phyloP scores from a whole-genome alignment of 129 eudicot genomes.

The Artemisia argyi region DNA sequence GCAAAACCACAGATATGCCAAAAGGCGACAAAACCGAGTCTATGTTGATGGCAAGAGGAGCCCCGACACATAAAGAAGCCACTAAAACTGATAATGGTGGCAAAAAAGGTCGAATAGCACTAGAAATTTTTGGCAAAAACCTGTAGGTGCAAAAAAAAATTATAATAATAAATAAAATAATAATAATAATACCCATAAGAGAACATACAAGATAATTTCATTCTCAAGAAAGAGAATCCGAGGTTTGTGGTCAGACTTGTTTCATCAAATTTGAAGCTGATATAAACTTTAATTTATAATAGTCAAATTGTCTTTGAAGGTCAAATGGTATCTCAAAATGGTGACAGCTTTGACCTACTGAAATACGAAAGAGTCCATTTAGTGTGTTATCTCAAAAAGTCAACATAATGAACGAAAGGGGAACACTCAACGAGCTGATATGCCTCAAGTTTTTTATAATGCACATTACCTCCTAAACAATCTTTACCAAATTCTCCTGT shows the following conservation, averaged over 20 bases:
- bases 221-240: background rate
- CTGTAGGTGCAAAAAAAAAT: conserved; percentile 40
- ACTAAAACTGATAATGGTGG: conserved; percentile 90
- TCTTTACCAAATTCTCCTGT: background rate
- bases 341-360: background rate
- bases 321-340: background rate
- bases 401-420: background rate
- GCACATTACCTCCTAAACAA: background rate
- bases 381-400: background rate
- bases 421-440: background rate
- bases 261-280: conserved; percentile 3
- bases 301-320: background rate
- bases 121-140: conserved; percentile 64
- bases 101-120: conserved; percentile 69
- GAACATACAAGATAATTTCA: background rate
- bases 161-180: too few relatives aligned
- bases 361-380: background rate
- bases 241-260: conserved; percentile 2
- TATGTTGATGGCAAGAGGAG: conserved; percentile 90
- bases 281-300: background rate
- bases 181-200: background rate
- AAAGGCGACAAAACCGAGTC: conserved; percentile 77
- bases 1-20: conserved; percentile 74
- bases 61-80: conserved; percentile 92
- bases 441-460: background rate